A percentile compares a stretch with the other conserved stretches of the same genome.
Evolutionary conservation across 2,329 filamentous ascomycete genomes (phyloP).

Genomic region (Penicillium oxalicum): DNA sequence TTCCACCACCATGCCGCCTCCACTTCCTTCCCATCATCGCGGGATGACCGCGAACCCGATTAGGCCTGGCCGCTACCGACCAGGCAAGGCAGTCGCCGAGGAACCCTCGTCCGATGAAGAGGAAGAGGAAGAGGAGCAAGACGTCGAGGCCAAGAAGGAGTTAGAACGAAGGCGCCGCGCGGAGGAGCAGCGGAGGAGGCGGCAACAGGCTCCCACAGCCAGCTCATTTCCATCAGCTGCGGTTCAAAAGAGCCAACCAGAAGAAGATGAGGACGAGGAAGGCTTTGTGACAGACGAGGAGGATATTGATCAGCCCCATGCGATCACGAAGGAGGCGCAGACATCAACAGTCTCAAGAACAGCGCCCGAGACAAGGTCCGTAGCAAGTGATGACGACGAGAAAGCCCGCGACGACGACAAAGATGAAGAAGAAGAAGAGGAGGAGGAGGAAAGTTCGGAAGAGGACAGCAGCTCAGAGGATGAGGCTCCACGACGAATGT

Average conservation of each 20-base stretch:
- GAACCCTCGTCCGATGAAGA: constrained; percentile 47
- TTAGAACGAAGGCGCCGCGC: constrained; percentile 41
- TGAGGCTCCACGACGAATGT: constrained; percentile 50
- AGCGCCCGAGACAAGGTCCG: constrained; percentile 16
- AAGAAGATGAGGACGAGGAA: constrained; percentile 46
- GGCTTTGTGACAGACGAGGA: constrained; percentile 57
- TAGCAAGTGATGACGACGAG: constrained; percentile 40
- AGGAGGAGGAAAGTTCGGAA: constrained; percentile 41
- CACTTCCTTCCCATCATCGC: constrained; percentile 38
- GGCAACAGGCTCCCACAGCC: constrained; percentile 40
- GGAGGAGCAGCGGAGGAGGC: constrained; percentile 35
- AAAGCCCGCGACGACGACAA: constrained; percentile 34
- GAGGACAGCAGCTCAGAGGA: constrained; percentile 53
- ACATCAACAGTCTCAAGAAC: constrained; percentile 15
- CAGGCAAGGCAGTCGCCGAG: constrained; percentile 64
- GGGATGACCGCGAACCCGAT: constrained; percentile 91
- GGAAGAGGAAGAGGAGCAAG: constrained; percentile 48
- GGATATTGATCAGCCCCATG: constrained; percentile 23
- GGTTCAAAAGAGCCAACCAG: constrained; percentile 24
- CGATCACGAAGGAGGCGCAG: constrained; percentile 11
- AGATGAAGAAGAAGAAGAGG: constrained; percentile 51
- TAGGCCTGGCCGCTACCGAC: constrained; percentile 72
- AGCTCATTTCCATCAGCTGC: constrained; percentile 33
- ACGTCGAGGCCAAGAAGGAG: constrained; percentile 55
- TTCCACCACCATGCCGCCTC: constrained; percentile 36